Evolutionary conservation across 1,284 basidiomycete species (phyloP).

Genomic region (Xerocomus amazonicus): DNA sequence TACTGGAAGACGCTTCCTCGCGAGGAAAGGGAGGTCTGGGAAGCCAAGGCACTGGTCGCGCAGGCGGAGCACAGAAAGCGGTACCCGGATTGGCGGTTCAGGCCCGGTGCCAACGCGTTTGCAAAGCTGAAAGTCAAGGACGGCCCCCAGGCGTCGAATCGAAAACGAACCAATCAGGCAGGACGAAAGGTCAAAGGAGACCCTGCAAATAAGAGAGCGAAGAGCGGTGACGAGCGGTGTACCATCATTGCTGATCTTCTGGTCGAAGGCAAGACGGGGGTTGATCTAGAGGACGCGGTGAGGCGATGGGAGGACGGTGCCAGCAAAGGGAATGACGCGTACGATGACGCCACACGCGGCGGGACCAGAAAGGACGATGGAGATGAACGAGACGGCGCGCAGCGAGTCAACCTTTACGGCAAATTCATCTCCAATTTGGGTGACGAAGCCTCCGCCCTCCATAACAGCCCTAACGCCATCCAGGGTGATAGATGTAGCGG

Average conservation of each 20-base stretch:
- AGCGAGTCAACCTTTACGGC: constrained; percentile 7
- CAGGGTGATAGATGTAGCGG: constrained; percentile 12
- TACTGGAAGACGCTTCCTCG: constrained; percentile 61
- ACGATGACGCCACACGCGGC: constrained; percentile 2
- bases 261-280: constrained; percentile 47
- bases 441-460: not conserved
- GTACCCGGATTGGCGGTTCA: constrained; percentile 76
- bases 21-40: constrained; percentile 67
- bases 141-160: constrained; percentile 22
- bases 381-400: constrained; percentile 23
- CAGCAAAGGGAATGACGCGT: constrained; percentile 3
- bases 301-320: constrained; percentile 36
- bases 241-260: constrained; percentile 50
- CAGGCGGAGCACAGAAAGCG: constrained; percentile 73
- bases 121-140: constrained; percentile 47
- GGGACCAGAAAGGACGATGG: constrained; percentile 13
- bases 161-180: constrained; percentile 39
- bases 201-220: constrained; percentile 22
- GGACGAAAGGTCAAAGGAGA: constrained; percentile 38
- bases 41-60: constrained; percentile 68
- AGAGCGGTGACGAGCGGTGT: constrained; percentile 35
- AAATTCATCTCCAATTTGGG: constrained; percentile 5
- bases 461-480: constrained; percentile 2
- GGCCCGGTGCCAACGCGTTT: constrained; percentile 55
- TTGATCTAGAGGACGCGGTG: constrained; percentile 47